Percentiles rank a stretch among this genome's conserved stretches.
Conservation (phyloP, 1,284 basidiomycete species). For the Schizopora paradoxa region DNA sequence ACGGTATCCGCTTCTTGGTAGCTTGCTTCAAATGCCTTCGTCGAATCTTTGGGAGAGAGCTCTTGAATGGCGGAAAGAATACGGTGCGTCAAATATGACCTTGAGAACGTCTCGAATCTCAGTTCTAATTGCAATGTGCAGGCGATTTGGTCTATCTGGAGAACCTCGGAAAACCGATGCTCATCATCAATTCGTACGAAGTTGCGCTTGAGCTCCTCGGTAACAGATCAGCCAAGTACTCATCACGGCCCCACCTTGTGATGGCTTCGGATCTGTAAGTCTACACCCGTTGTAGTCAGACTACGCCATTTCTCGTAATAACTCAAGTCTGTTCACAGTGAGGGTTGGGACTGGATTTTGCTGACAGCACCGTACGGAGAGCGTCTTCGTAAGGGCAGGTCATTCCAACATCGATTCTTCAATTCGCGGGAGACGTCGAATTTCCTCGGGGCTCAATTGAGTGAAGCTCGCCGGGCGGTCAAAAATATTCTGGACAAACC, state of each 20-base stretch:
- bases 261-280: neutral
- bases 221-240: slow-evolving; percentile 7
- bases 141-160: slow-evolving; percentile 8
- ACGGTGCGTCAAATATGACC: slow-evolving; percentile 16
- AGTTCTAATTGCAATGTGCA: too few relatives aligned
- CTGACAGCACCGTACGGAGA: neutral
- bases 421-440: neutral
- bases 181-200: slow-evolving; percentile 12
- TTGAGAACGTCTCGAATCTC: too few relatives aligned
- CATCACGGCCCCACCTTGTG: slow-evolving; percentile 2
- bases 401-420: neutral
- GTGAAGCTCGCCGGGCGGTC: neutral
- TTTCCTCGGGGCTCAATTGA: neutral
- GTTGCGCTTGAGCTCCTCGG: slow-evolving; percentile 9
- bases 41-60: slow-evolving; percentile 12
- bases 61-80: slow-evolving; percentile 17
- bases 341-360: neutral
- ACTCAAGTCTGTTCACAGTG: neutral
- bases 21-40: slow-evolving; percentile 18
- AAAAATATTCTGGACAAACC: neutral
- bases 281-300: slow-evolving; percentile 4
- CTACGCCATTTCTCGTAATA: neutral
- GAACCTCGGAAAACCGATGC: slow-evolving; percentile 8
- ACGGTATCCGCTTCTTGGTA: slow-evolving; percentile 18
- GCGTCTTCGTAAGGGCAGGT: neutral